These are phyloP conservation scores for Aspergillus texensis DNA, from an alignment of 2,329 filamentous ascomycete species.

Conservation along the genomic window DNA sequence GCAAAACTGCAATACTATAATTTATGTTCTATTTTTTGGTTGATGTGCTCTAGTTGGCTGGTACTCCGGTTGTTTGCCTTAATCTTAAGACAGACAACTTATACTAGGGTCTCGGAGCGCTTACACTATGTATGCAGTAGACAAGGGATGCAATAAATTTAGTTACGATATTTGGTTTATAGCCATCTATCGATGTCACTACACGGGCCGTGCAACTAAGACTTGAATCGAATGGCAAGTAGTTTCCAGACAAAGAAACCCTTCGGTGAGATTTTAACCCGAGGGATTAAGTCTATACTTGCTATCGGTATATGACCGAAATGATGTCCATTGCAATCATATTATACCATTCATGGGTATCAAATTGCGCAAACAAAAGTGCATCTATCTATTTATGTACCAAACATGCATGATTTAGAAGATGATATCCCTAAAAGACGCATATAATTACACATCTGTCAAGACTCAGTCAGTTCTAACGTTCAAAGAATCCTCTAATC, in stretches of 20 bases:
- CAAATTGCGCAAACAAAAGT: not conserved
- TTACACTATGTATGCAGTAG: too few relatives aligned
- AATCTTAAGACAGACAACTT: too few relatives aligned
- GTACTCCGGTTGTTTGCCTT: too few relatives aligned
- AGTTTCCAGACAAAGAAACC: too few relatives aligned
- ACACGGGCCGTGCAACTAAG: too few relatives aligned
- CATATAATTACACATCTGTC: not conserved
- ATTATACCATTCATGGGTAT: not conserved
- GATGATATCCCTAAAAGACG: not conserved
- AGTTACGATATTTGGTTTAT: too few relatives aligned
- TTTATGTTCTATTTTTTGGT: not conserved
- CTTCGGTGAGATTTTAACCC: not conserved
- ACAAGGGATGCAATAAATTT: too few relatives aligned
- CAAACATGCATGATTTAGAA: not conserved
- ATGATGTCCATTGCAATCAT: not conserved
- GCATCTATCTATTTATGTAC: slow-evolving; percentile 1
- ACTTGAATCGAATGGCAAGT: too few relatives aligned
- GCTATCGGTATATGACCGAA: not conserved
- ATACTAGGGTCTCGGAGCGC: too few relatives aligned
- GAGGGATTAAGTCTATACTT: not conserved
- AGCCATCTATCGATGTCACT: not conserved
- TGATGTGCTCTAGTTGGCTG: not conserved
- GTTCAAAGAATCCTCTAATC: slow-evolving; percentile 28
- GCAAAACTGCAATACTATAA: not conserved
- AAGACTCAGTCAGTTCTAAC: not conserved